Evolutionary conservation across 805 yeast species (phyloP).

Genomic region (Wickerhamiella qilinensis): DNA sequence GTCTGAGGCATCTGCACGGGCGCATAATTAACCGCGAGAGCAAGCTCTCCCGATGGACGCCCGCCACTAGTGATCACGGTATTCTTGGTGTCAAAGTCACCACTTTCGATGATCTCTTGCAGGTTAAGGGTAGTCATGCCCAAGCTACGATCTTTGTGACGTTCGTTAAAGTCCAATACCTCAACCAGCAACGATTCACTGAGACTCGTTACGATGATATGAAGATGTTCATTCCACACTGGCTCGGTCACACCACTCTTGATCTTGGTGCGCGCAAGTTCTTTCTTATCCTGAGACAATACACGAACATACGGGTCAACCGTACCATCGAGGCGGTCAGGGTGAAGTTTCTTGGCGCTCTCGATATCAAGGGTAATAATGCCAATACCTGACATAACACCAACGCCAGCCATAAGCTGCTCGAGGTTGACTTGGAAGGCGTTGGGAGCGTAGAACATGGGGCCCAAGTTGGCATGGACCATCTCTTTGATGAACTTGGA

Average conservation of each 20-base stretch:
- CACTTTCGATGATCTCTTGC: constrained; percentile 40
- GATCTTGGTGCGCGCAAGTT: constrained; percentile 52
- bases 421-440: constrained; percentile 88
- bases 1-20: constrained; percentile 45
- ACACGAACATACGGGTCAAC: constrained; percentile 79
- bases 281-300: constrained; percentile 32
- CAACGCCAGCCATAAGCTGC: constrained; percentile 72
- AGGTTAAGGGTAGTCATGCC: constrained; percentile 67
- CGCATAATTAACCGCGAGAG: constrained; percentile 55
- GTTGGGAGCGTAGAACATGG: constrained; percentile 75
- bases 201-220: constrained; percentile 53
- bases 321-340: constrained; percentile 56
- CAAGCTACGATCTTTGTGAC: constrained; percentile 58
- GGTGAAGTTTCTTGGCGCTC: constrained; percentile 51
- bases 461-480: constrained; percentile 76
- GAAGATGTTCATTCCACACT: constrained; percentile 67
- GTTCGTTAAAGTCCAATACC: constrained; percentile 62
- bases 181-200: constrained; percentile 69
- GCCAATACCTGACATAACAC: constrained; percentile 71
- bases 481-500: constrained; percentile 67
- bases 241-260: constrained; percentile 57
- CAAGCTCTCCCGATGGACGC: constrained; percentile 62
- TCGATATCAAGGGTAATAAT: constrained; percentile 55
- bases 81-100: constrained; percentile 30
- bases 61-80: constrained; percentile 63